Evolutionary conservation across 257 asterid species (phyloP), one percentile per base, ranked within the genome.

Genomic region (Primulina tabacum): DNA sequence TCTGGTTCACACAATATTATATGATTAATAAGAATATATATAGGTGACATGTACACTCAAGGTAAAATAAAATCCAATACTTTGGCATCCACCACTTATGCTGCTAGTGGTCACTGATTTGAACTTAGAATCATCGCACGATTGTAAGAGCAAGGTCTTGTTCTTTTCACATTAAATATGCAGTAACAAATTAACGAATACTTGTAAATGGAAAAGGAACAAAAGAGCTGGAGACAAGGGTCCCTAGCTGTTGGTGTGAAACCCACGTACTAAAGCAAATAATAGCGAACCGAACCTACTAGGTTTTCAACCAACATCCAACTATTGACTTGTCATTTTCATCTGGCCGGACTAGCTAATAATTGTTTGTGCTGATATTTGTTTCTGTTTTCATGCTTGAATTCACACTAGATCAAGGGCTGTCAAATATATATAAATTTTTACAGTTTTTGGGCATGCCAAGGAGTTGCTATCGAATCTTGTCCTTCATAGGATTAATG

Each of bases 161-260:
- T 81, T 71, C 5, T 80, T 81, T 76, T 83, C 84, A 69, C 64
- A 67, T 76, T 75, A 73, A 76, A 73, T 67, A 73, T 26, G 8
- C 38, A 62, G 66, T 12, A 60, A 76, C 67, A 73, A 70, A 63
- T 52, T 58, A 59, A 62, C 32, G 58, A 33, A 60, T 14, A 67
- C 28, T 62, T 70, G 68, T 67, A 59, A n/a, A 66, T 7, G 20
- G 47, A 62, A 65, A 28, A 55, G n/a, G 34, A 47, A 67, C 69
- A 64, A 69, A 76, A 65, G 76, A 65, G 76, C 30, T 63, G 82
- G 35, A 72, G 83, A 78, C 85, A 80, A 63, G 69, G 83, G 81
- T 78, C 83, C 83, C 78, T 18, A 56, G 47, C 6, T 73, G 76
- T 77, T 34, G 74, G 65, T 65, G 61, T 56, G 26, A 24, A 24